Evolutionary conservation across 371 early-diverging fungal genomes (phyloP).

Genomic region (Syncephalastrum monosporum): DNA sequence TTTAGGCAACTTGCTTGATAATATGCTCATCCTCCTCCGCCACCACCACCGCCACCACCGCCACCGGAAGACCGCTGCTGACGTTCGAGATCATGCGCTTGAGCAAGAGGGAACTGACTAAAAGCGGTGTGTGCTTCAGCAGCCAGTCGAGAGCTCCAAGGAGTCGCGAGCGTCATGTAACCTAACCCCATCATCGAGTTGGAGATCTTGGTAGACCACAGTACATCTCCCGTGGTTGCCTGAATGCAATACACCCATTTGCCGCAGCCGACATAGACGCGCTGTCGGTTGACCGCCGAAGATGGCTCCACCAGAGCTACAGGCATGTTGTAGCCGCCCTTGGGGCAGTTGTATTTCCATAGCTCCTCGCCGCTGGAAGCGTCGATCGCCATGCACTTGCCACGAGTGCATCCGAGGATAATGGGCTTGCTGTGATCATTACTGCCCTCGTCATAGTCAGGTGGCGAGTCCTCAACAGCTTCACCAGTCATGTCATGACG

Average conservation of each 20-base stretch:
- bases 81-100: constrained; percentile 2
- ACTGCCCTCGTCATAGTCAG: constrained; percentile 8
- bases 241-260: constrained; percentile 25
- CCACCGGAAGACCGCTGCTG: constrained; percentile 1
- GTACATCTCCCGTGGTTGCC: constrained; percentile 16
- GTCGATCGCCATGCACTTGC: constrained; percentile 33
- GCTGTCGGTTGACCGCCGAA: constrained; percentile 6
- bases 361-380: constrained; percentile 1
- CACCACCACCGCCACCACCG: constrained; percentile 7
- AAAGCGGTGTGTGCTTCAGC: constrained; percentile 28
- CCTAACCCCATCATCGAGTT: constrained; percentile 15
- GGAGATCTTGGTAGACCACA: constrained; percentile 20
- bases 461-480: background rate
- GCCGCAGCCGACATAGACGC: constrained; percentile 25
- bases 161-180: constrained; percentile 26
- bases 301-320: constrained; percentile 19
- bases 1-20: too few species aligned
- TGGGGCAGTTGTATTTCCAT: constrained; percentile 31
- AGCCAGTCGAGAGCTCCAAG: constrained; percentile 26
- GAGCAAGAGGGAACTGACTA: constrained; percentile 18
- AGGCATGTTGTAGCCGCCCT: constrained; percentile 27
- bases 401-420: constrained; percentile 22
- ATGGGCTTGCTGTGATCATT: constrained; percentile 11
- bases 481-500: background rate
- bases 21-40: background rate